Conservation (phyloP, 192 early-diverging fungal genomes). For the Diversispora epigaea region DNA sequence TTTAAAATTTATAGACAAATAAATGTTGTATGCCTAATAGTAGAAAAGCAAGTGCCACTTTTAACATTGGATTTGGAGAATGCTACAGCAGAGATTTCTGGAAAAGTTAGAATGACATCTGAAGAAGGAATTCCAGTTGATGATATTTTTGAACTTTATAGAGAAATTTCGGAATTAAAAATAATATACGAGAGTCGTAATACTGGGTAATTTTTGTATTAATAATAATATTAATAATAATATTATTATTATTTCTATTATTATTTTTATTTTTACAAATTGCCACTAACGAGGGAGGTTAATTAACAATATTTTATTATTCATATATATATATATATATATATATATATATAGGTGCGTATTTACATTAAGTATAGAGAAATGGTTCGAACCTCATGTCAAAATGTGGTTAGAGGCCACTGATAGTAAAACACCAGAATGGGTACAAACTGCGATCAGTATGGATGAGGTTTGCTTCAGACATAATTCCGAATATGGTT, state of each 20-base stretch:
- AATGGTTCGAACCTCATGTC: constrained; percentile 72
- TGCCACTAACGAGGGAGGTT: neutral
- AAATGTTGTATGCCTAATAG: constrained; percentile 46
- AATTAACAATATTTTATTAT: neutral
- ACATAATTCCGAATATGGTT: too few relatives aligned
- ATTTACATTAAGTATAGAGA: constrained; percentile 65
- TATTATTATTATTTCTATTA: too few relatives aligned
- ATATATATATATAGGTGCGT: constrained; percentile 29
- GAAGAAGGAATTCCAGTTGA: constrained; percentile 47
- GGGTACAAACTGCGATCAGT: constrained; percentile 67
- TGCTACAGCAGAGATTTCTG: constrained; percentile 38
- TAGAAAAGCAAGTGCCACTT: constrained; percentile 51
- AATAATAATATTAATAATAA: neutral
- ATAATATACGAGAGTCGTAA: constrained; percentile 50
- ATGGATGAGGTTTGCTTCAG: constrained; percentile 50
- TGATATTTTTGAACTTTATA: constrained; percentile 56
- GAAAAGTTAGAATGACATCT: constrained; percentile 37
- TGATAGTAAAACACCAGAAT: constrained; percentile 64
- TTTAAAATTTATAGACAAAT: constrained; percentile 28
- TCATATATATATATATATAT: too few relatives aligned
- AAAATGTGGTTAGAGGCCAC: constrained; percentile 61
- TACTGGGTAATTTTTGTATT: constrained; percentile 38
- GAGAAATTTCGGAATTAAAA: constrained; percentile 49
- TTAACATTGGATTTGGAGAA: constrained; percentile 59
- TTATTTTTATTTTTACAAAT: neutral